Base-by-base conservation (phyloP, 768 basidiomycete genomes). In the Auriscalpium vulgare region DNA sequence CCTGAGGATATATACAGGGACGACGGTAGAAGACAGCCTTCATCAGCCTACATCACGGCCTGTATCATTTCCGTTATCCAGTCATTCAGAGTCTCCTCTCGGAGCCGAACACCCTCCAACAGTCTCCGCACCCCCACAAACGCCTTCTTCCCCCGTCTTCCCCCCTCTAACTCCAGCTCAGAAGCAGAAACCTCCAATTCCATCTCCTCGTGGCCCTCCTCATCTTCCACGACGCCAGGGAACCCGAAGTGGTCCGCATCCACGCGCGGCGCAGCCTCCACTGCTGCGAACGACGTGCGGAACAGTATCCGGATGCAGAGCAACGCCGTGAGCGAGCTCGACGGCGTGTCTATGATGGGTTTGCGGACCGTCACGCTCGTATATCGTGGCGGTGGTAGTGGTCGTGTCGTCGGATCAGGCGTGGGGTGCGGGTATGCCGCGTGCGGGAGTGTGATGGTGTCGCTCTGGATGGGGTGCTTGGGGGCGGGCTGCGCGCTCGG, bases 171-270 rank as follows among this genome's bases (percentile, higher is more conserved):
- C 57, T 85, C 87, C 37, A 71, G 73, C 10, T 66, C 70, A 11
- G 61, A 63, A 1, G 49, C 57, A 14, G 53, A 63, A 50, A 54
- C 58, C 23, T 63, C 60, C 35, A 67, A 63, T 53, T 69, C 63
- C 29, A 60, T n/a, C 7, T 56, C 68, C 50, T 82, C 80, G 54
- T 78, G 77, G 16, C 86, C 89, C n/a, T 83, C 87, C n/a, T 79
- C 77, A 19, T 88, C 89, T 58, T 91, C 87, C 38, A 90, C 73
- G 19, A 90, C 53, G 0, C 87, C 91, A 6, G 94, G 94, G 68
- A 95, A 91, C 0, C 93, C 93, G 68, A 94, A 95, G 60, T 90
- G 88, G 56, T 95, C 91, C 19, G 80, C 86, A 65, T 90, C 87
- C 2, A 77, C 84, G 29, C 88, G 78, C 36, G 88, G 88, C 5